Percentiles rank a stretch among this genome's conserved stretches.
Evolutionary conservation across 306 rosid genomes (phyloP).

Genomic region (barrel medic (Medicago truncatula)): DNA sequence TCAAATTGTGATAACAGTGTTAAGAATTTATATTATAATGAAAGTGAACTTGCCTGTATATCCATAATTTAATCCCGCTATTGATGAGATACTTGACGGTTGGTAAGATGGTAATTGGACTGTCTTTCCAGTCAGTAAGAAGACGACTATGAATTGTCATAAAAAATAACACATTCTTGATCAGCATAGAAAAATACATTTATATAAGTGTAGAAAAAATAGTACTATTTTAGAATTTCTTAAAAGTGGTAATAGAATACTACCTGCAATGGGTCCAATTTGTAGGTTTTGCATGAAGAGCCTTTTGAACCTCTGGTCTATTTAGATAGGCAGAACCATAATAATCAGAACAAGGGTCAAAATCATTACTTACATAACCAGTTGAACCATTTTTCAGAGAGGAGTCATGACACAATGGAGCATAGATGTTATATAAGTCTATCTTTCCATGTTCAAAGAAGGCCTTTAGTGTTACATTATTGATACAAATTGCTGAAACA

Average conservation of each 20-base stretch:
- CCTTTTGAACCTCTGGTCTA: no score
- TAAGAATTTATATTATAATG: background rate
- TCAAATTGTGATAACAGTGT: background rate
- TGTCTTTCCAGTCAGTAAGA: constrained; percentile 33
- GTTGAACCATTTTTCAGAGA: no score
- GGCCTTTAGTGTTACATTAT: background rate
- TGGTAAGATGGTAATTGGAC: constrained; percentile 44
- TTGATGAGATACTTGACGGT: constrained; percentile 34
- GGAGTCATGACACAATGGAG: no score
- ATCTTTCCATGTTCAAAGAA: constrained; percentile 38
- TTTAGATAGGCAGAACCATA: no score
- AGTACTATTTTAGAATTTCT: constrained; percentile 22
- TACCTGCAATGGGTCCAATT: no score
- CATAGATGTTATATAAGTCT: no score
- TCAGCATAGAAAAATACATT: background rate
- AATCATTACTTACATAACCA: no score
- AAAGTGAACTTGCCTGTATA: constrained; percentile 44
- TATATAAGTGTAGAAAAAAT: background rate
- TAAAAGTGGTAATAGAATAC: no score
- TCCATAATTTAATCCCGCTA: constrained; percentile 42
- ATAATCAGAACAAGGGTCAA: no score
- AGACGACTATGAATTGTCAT: constrained; percentile 33
- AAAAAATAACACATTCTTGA: background rate
- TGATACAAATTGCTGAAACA: constrained; percentile 28
- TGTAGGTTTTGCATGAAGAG: no score